Evolutionary conservation across 2,329 filamentous ascomycete species (phyloP).

Genomic region (Coleophoma cylindrospora): DNA sequence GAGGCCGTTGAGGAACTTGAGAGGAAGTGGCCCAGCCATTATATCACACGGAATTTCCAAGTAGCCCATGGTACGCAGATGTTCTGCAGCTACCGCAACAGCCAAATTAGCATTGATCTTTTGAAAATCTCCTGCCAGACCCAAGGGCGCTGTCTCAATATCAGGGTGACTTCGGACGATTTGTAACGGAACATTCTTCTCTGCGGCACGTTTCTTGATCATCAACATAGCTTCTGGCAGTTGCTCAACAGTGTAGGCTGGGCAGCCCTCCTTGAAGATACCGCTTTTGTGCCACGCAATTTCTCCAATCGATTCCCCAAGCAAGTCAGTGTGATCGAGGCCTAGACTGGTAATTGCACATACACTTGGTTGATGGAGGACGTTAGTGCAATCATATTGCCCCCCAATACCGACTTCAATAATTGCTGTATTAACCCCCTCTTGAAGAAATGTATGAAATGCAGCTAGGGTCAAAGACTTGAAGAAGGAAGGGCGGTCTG

Average conservation of each 20-base stretch:
- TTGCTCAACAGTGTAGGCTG: constrained; percentile 54
- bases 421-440: constrained; percentile 56
- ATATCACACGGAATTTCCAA: not conserved
- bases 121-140: not conserved
- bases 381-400: constrained; percentile 62
- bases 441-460: constrained; percentile 59
- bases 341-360: constrained; percentile 58
- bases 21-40: not conserved
- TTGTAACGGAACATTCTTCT: not conserved
- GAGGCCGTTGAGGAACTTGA: not conserved
- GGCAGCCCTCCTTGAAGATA: constrained; percentile 56
- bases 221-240: constrained; percentile 37
- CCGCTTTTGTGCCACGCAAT: constrained; percentile 72
- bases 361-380: constrained; percentile 50
- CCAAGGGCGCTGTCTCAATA: too few species aligned
- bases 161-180: too few species aligned
- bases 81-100: not conserved
- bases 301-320: constrained; percentile 57
- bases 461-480: constrained; percentile 59
- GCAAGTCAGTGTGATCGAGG: constrained; percentile 58
- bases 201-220: constrained; percentile 44
- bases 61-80: not conserved
- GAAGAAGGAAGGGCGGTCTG: constrained; percentile 32
- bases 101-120: not conserved
- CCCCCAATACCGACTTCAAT: constrained; percentile 64